phyloP scores from a whole-genome alignment of 2,329 filamentous ascomycete species.

The Trichophyton simii region DNA sequence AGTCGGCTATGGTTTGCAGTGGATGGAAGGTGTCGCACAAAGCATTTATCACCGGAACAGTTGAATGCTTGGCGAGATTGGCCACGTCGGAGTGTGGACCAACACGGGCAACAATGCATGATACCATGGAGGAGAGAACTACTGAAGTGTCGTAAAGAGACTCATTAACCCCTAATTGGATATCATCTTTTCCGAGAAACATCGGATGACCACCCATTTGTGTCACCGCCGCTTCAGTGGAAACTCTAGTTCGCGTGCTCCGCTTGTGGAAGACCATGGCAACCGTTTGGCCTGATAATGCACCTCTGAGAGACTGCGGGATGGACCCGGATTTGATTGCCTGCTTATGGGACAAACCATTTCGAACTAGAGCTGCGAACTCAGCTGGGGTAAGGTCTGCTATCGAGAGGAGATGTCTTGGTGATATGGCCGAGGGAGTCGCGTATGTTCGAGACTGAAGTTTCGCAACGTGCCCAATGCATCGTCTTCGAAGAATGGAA shows the following conservation, averaged over 20 bases:
- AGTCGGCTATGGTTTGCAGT: constrained; percentile 87
- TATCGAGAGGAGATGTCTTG: constrained; percentile 85
- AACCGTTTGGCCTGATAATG: constrained; percentile 64
- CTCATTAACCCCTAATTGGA: constrained; percentile 90
- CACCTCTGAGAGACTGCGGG: constrained; percentile 46
- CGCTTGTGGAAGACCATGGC: constrained; percentile 97
- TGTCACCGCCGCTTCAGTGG: constrained; percentile 82
- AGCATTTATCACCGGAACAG: constrained; percentile 73
- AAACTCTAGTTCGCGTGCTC: constrained; percentile 83
- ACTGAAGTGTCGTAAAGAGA: constrained; percentile 83
- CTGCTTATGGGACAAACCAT: constrained; percentile 65
- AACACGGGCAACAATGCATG: constrained; percentile 69
- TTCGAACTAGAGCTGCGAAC: constrained; percentile 67
- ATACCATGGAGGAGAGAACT: constrained; percentile 89
- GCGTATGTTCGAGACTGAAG: constrained; percentile 26
- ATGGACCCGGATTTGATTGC: constrained; percentile 58
- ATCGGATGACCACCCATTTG: constrained; percentile 84
- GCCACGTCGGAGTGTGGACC: constrained; percentile 64
- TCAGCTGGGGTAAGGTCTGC: constrained; percentile 70
- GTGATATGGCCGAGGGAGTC: constrained; percentile 42
- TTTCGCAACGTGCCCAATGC: constrained; percentile 4
- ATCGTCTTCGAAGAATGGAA: constrained; percentile 7
- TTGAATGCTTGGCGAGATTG: constrained; percentile 56
- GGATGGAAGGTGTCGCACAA: constrained; percentile 88
- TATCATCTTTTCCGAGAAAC: constrained; percentile 93